Evolutionary conservation across 371 early-diverging fungal species (phyloP), one percentile per base, ranked within the genome.

Genomic region (Apophysomyces trapeziformis): DNA sequence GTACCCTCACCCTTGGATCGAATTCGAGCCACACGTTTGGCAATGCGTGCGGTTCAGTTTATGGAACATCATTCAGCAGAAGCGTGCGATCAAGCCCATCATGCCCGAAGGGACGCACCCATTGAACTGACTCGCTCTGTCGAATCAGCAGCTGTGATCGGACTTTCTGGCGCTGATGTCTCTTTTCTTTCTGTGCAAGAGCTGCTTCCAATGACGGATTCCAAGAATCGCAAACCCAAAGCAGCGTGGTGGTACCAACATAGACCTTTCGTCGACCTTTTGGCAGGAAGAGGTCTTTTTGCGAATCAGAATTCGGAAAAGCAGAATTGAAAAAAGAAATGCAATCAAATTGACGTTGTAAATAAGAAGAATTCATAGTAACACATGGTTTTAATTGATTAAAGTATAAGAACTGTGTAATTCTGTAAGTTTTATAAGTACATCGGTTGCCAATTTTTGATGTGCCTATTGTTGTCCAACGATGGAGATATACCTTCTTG

Each of bases 1-100:
- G 91, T 92, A 9, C 98, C 99, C 5, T 91, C 93, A 7, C 99
- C 99, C 1, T 74, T 98, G 57, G 99, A 99, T 80, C 93, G 99
- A 44, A 89, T 97, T 68, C 90, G 96, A 47, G 97, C 96, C 5
- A 92, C 92, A 35, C 86, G 93, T 11, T 82, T 95, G 65, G 95
- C 97, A 7, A 90, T 94, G 32, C 82, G 85, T 57, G 79, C 89
- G 47, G 73, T 94, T 54, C 83, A 84, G 16, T 90, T 87, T 68
- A 67, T 88, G 63, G 87, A 85, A 68, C 61, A 75, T 21, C 83
- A 85, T 38, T 71, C 86, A 1, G 41, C 63, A 11, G 65, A 58
- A 11, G 66, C 71, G 14, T 74, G 80, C 47, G 71, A 75, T 9
- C 39, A 59, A 9, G 76, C 73, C 38, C 39, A 72, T 45, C n/a